A percentile compares a stretch with the other conserved stretches of the same genome.
These are phyloP conservation scores for Xylaria hypoxylon DNA, from an alignment of 2,329 filamentous ascomycete genomes.

Conservation along the genomic window DNA sequence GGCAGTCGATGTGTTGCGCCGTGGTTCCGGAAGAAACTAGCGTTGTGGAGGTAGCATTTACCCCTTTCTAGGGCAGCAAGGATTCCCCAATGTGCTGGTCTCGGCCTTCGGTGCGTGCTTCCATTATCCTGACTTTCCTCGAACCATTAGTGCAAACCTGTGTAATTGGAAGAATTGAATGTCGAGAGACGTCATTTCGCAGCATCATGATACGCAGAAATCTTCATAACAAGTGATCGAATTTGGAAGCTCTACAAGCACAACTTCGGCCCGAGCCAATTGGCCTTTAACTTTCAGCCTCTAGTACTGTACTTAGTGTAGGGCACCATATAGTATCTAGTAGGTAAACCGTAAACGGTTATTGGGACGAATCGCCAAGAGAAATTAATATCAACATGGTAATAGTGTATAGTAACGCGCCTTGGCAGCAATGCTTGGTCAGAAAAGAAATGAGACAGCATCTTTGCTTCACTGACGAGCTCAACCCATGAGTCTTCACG, in stretches of 20 bases:
- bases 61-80: slow-evolving; percentile 18
- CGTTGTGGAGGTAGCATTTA: too few relatives aligned
- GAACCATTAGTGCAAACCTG: not conserved
- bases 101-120: slow-evolving; percentile 14
- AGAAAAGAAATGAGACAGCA: slow-evolving; percentile 29
- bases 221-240: not conserved
- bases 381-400: slow-evolving; percentile 13
- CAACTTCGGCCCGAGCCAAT: not conserved
- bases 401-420: slow-evolving; percentile 23
- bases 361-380: too few relatives aligned
- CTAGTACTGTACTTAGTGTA: not conserved
- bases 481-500: not conserved
- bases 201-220: not conserved
- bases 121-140: slow-evolving; percentile 6
- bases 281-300: not conserved
- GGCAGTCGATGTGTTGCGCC: not conserved
- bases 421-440: slow-evolving; percentile 29
- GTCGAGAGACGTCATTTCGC: not conserved
- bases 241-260: not conserved
- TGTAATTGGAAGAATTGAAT: slow-evolving; percentile 8
- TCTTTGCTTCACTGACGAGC: not conserved
- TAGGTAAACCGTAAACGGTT: too few relatives aligned
- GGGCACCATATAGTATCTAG: too few relatives aligned
- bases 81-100: slow-evolving; percentile 27
- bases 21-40: not conserved